A percentile compares a stretch with the other conserved stretches of the same genome.
Conservation (phyloP, 805 yeast genomes). For the Kuraishia cidri region DNA sequence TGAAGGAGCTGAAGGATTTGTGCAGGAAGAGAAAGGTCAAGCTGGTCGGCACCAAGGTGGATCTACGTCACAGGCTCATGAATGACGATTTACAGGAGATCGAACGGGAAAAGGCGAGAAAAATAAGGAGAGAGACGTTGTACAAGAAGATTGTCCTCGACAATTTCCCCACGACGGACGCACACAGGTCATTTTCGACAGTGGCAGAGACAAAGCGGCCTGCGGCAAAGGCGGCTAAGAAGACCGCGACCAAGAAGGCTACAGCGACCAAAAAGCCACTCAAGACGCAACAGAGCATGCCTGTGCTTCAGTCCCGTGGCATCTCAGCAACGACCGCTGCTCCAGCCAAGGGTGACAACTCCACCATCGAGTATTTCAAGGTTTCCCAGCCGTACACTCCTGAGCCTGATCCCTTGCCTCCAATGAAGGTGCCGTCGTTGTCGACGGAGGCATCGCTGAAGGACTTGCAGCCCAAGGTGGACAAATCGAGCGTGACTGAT, state of each 20-base stretch:
- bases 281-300: constrained; percentile 1
- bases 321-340: constrained; percentile 10
- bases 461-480: not conserved
- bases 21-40: constrained; percentile 52
- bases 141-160: no score
- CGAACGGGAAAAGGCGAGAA: no score
- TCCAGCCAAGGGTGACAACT: constrained; percentile 43
- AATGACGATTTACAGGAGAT: no score
- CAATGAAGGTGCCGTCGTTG: constrained; percentile 16
- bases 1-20: constrained; percentile 46
- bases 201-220: not conserved
- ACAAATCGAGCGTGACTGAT: not conserved
- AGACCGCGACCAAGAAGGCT: not conserved
- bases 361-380: constrained; percentile 49
- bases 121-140: no score
- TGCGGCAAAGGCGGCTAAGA: not conserved
- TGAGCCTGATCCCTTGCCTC: constrained; percentile 12
- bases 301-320: constrained; percentile 1
- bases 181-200: constrained; percentile 1
- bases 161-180: not conserved
- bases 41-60: constrained; percentile 53
- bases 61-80: constrained; percentile 32
- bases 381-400: constrained; percentile 26
- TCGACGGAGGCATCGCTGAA: constrained; percentile 16
- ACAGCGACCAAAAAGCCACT: not conserved